Evolutionary conservation across 108 stramenopile species (phyloP).

Genomic region (Schizochytrium sp.): DNA sequence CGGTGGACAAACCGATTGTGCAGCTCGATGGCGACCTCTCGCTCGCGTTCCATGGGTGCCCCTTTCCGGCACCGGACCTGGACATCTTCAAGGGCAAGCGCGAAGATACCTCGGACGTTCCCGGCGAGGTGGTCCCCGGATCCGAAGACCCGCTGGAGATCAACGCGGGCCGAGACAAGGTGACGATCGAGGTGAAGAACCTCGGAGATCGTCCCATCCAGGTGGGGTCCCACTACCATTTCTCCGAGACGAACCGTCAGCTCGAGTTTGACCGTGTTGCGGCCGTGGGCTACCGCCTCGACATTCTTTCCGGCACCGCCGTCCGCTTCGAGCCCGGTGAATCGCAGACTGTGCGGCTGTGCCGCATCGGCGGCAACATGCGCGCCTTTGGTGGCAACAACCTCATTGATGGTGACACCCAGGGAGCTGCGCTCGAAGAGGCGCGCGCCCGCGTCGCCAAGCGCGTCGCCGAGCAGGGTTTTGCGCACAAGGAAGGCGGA

Average conservation of each 20-base stretch:
- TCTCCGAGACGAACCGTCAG: conserved; percentile 75
- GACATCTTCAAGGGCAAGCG: conserved; percentile 43
- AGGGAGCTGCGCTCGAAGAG: conserved; percentile 31
- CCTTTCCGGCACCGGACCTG: conserved; percentile 69
- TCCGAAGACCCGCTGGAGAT: conserved; percentile 49
- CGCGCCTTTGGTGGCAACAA: conserved; percentile 53
- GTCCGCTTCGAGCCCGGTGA: conserved; percentile 96
- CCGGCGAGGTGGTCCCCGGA: conserved; percentile 46
- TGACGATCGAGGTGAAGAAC: conserved; percentile 80
- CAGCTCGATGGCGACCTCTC: conserved; percentile 59
- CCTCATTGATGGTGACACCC: conserved; percentile 50
- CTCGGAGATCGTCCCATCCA: conserved; percentile 91
- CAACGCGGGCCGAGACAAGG: conserved; percentile 50
- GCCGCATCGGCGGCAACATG: conserved; percentile 65
- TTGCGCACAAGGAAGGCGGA: conserved; percentile 26
- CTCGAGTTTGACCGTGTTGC: conserved; percentile 75
- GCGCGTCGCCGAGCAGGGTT: conserved; percentile 32
- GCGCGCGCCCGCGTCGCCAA: conserved; percentile 49
- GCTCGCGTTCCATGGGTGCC: conserved; percentile 77
- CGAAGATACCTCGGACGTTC: neutral
- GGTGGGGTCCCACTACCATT: conserved; percentile 76
- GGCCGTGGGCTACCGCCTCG: conserved; percentile 74
- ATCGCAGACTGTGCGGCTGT: conserved; percentile 79
- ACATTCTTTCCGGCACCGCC: conserved; percentile 78
- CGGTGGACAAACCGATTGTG: conserved; percentile 76